phyloP scores from a whole-genome alignment of 371 early-diverging fungal species.

The Parasitella parasitica region DNA sequence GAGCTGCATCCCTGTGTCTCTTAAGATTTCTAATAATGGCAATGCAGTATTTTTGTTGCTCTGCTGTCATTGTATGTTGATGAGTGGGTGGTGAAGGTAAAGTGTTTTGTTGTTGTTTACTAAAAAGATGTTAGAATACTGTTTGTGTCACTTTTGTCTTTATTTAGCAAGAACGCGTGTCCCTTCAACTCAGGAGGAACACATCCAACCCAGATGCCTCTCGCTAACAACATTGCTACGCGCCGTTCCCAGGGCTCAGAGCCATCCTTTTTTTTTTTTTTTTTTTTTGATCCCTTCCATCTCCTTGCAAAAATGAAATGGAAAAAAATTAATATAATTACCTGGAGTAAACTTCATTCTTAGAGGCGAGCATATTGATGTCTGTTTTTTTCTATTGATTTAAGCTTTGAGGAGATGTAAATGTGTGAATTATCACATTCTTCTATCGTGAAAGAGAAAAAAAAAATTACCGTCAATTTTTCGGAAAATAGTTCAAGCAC shows the following conservation, averaged over 20 bases:
- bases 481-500: neutral
- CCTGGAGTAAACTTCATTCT: neutral
- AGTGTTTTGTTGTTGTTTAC: slow-evolving; percentile 1
- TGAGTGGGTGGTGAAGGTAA: slow-evolving; percentile 22
- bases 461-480: neutral
- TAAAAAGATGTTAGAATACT: neutral
- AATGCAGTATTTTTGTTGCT: slow-evolving; percentile 78
- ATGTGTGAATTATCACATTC: no score
- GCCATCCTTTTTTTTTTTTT: neutral
- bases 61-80: slow-evolving; percentile 54
- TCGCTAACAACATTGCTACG: neutral
- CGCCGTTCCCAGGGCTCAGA: neutral
- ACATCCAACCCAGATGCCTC: neutral
- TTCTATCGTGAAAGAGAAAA: neutral
- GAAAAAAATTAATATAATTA: neutral
- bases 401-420: no score
- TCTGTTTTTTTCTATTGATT: no score
- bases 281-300: neutral
- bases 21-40: slow-evolving; percentile 77
- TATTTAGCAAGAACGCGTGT: neutral
- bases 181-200: neutral
- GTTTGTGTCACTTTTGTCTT: neutral
- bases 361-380: neutral
- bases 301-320: neutral
- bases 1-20: slow-evolving; percentile 70